Base-by-base conservation (phyloP, 495 filamentous ascomycete genomes). In the Xylaria longipes region DNA sequence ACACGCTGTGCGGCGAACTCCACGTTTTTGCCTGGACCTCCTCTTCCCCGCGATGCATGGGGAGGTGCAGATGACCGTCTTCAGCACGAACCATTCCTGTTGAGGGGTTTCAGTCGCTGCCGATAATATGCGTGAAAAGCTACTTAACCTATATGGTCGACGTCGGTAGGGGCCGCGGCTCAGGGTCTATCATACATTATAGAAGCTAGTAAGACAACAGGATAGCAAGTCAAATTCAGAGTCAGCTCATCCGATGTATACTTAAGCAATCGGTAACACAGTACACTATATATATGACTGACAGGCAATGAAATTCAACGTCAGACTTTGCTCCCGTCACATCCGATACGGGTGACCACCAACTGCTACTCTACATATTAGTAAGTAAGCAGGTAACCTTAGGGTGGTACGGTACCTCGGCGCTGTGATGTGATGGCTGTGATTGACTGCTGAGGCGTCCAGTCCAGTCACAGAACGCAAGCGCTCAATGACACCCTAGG, bases 31-130 rank as follows among this genome's bases (percentile, higher is more conserved):
- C 74, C 75, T 73, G 72, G 72, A 20, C 62, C 70, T 67, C 72
- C 27, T 69, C 69, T 76, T 73, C 77, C 77, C 77, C 75, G 75
- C 75, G 72, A 77, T 73, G 71, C 68, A 77, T 72, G 74, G 73
- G 73, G 71, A 75, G 75, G 71, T 76, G 77, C 75, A 79, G 75
- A 75, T 79, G 77, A 77, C 75, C 75, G 68, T 73, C 73, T 73
- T 62, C 72, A 37, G 22, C 72, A 63, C 72, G 77, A 79, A 77
- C 73, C 70, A 75, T 72, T 69, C 46, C 62, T 62, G 75, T 39
- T 72, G 60, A 69, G 71, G 54, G 69, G 72, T 76, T 74, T 64
- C 39, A 68, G 54, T 75, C 25, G 58, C 35, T 39, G 25, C 46
- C 54, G 46, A 60, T 22, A 46, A 27, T 20, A 39, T 56, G 22